Evolutionary conservation across 208 protist species (phyloP).

Genomic region (Novymonas esmeraldas): DNA sequence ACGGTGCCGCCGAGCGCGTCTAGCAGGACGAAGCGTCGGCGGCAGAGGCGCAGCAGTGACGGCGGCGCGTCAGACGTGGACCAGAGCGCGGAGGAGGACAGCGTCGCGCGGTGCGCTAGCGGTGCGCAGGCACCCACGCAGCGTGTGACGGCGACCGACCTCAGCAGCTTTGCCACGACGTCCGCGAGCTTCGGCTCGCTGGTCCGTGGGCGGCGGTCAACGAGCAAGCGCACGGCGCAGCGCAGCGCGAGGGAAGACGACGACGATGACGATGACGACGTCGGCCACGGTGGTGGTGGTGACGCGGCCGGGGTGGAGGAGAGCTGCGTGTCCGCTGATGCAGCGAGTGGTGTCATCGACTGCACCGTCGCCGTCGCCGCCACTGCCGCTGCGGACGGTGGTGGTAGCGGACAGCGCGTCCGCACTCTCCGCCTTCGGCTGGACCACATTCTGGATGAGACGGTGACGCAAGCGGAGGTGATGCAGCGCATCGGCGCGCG

Average conservation of each 20-base stretch:
- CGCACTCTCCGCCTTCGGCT: conserved; percentile 53
- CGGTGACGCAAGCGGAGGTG: conserved; percentile 58
- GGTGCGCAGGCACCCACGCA: no score
- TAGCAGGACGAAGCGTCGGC: background rate
- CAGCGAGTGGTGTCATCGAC: conserved; percentile 26
- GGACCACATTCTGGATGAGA: conserved; percentile 70
- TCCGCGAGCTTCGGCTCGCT: background rate
- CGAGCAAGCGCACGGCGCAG: background rate
- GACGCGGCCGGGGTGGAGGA: background rate
- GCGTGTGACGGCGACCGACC: no score
- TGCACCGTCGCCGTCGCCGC: conserved; percentile 20
- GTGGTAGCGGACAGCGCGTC: background rate
- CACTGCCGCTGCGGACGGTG: background rate
- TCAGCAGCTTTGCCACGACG: background rate
- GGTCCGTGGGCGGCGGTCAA: background rate
- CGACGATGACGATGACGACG: background rate
- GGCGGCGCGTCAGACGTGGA: background rate
- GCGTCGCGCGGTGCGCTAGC: background rate
- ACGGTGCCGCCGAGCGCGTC: no score
- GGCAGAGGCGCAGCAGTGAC: background rate
- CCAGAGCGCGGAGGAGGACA: background rate
- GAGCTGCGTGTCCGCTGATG: conserved; percentile 29
- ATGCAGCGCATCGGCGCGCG: conserved; percentile 61
- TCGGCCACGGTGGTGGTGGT: background rate
- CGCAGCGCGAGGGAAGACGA: background rate